Evolutionary conservation across 768 basidiomycete species (phyloP).

Genomic region (Termitomyces sp.): DNA sequence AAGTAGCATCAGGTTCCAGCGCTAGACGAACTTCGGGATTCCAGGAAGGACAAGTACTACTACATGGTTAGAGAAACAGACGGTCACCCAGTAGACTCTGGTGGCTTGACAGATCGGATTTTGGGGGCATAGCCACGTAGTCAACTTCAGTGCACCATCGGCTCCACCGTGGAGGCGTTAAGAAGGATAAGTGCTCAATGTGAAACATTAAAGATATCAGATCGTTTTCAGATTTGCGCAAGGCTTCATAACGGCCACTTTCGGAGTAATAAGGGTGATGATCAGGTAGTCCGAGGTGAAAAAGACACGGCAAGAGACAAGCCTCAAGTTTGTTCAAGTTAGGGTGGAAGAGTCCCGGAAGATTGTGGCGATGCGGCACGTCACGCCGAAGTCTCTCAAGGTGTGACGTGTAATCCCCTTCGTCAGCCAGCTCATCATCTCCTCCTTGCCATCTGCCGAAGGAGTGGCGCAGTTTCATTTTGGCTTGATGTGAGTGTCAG

Average conservation of each 20-base stretch:
- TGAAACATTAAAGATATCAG: too few relatives aligned
- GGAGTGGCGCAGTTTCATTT: not conserved
- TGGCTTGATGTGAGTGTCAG: not conserved
- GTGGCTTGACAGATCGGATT: too few relatives aligned
- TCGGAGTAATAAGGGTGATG: too few relatives aligned
- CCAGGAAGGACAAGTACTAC: not conserved
- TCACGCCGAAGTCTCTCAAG: not conserved
- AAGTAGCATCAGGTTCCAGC: not conserved
- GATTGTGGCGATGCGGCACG: constrained; percentile 12
- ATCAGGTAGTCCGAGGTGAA: too few relatives aligned
- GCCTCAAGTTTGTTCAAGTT: not conserved
- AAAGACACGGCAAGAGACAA: too few relatives aligned
- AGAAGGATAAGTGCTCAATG: too few relatives aligned
- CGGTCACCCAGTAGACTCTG: too few relatives aligned
- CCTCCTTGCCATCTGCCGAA: not conserved
- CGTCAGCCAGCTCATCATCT: constrained; percentile 10
- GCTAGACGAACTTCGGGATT: not conserved
- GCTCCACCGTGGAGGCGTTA: too few relatives aligned
- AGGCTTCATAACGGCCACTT: too few relatives aligned
- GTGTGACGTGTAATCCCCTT: constrained; percentile 14
- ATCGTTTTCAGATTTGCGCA: too few relatives aligned
- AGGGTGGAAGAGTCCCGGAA: not conserved
- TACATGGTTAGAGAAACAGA: not conserved
- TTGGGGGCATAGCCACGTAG: too few relatives aligned
- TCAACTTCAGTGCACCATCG: too few relatives aligned